Percentiles rank a stretch among this genome's conserved stretches.
These are phyloP conservation scores for Fraxinus pennsylvanica DNA, from an alignment of 257 asterid species.

Conservation along the genomic window DNA sequence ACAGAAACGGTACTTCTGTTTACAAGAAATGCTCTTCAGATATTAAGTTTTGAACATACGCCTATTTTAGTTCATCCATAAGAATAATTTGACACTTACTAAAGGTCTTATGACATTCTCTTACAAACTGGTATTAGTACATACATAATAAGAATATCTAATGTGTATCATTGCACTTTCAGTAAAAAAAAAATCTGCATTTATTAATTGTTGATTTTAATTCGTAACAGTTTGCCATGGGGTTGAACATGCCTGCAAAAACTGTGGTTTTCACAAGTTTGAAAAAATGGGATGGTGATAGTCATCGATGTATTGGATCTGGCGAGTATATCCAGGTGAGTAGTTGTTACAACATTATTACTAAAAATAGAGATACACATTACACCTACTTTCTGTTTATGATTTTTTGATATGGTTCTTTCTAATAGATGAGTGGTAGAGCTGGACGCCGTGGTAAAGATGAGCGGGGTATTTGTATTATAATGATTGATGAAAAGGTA, in stretches of 20 bases:
- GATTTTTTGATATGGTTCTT: conserved; percentile 28
- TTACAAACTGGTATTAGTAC: not conserved
- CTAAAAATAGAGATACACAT: not conserved
- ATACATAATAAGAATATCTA: not conserved
- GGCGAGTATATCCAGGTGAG: conserved; percentile 99
- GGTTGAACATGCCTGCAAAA: conserved; percentile 99
- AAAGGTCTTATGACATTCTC: conserved; percentile 9
- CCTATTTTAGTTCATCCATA: conserved; percentile 5
- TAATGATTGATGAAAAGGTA: conserved; percentile 96
- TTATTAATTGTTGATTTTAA: conserved; percentile 24
- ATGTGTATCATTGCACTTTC: not conserved
- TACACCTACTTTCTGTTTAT: conserved; percentile 14
- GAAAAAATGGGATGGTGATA: conserved; percentile 97
- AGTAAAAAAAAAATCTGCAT: not conserved
- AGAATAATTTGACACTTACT: not conserved
- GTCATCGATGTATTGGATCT: conserved; percentile 93
- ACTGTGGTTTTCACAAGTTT: conserved; percentile 94
- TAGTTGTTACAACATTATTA: conserved; percentile 12
- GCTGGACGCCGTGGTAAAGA: conserved; percentile 99
- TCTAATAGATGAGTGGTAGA: conserved; percentile 94
- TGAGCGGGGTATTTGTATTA: conserved; percentile 88
- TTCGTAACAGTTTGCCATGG: conserved; percentile 83
- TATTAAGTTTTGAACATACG: conserved; percentile 1
- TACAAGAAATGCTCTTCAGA: conserved; percentile 5
- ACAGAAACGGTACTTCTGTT: conserved; percentile 81